These are phyloP conservation scores for Lipomyces sp. DNA, from an alignment of 805 yeast species.

Conservation along the genomic window DNA sequence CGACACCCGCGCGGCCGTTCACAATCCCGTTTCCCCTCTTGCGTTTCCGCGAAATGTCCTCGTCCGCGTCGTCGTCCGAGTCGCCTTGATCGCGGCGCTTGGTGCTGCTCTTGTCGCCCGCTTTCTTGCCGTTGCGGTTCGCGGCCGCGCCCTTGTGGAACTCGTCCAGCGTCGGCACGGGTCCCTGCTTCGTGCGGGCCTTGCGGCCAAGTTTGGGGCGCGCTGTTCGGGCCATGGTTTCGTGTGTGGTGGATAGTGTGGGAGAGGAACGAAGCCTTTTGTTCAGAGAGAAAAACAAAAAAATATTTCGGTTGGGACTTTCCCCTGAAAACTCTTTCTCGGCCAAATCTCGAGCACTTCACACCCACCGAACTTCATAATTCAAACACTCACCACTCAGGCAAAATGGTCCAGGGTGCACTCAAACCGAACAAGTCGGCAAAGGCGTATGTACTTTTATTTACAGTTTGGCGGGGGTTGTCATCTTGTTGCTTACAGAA, in stretches of 20 bases:
- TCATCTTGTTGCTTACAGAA: not conserved
- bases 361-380: not conserved
- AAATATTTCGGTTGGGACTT: not conserved
- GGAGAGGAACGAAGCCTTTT: not conserved
- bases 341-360: not conserved
- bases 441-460: slow-evolving; percentile 5
- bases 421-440: slow-evolving; percentile 32
- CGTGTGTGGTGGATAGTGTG: not conserved
- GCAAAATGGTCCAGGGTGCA: slow-evolving; percentile 41
- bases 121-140: slow-evolving; percentile 6
- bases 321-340: slow-evolving; percentile 5
- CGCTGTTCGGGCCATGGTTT: slow-evolving; percentile 9
- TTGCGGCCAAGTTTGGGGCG: slow-evolving; percentile 74
- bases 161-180: slow-evolving; percentile 86
- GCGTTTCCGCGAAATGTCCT: slow-evolving; percentile 11
- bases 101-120: not conserved
- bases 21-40: not conserved
- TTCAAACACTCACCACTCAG: no score
- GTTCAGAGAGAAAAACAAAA: not conserved
- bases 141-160: slow-evolving; percentile 46
- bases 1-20: no score
- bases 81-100: slow-evolving; percentile 35
- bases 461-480: not conserved
- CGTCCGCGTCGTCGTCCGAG: slow-evolving; percentile 13
- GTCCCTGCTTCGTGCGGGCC: slow-evolving; percentile 88